Conservation (phyloP, 2,329 filamentous ascomycete genomes). For the Arthrobotrys sphaeroides region DNA sequence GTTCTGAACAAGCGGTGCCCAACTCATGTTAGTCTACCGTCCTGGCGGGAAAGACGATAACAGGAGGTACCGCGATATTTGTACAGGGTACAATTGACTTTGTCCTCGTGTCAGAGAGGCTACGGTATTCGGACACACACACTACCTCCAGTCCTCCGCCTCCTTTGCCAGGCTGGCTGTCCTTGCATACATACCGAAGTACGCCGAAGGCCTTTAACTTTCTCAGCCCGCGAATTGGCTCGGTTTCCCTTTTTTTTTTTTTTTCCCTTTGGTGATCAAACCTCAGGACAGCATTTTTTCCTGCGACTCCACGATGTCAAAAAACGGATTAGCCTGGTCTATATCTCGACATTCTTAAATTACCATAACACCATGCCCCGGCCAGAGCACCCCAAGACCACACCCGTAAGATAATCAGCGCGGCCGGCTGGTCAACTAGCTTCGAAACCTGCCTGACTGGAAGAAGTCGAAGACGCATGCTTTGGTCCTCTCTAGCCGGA, state of each 20-base stretch:
- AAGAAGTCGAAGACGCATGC: constrained; percentile 42
- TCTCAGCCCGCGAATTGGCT: constrained; percentile 9
- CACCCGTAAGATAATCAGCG: constrained; percentile 51
- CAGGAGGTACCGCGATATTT: constrained; percentile 51
- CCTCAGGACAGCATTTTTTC: constrained; percentile 3
- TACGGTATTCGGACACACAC: constrained; percentile 4
- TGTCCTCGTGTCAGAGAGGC: constrained; percentile 35
- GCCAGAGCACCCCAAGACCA: constrained; percentile 41
- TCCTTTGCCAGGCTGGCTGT: constrained; percentile 50
- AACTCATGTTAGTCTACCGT: constrained; percentile 13
- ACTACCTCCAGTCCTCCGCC: constrained; percentile 16
- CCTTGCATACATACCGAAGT: constrained; percentile 30
- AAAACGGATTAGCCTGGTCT: constrained; percentile 44
- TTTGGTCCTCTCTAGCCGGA: background rate
- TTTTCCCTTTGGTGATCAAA: constrained; percentile 35
- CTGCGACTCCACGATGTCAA: constrained; percentile 39
- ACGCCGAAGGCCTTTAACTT: background rate
- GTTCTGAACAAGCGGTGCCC: constrained; percentile 4
- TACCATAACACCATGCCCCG: constrained; percentile 50
- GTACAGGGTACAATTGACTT: constrained; percentile 51
- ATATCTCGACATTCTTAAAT: constrained; percentile 54
- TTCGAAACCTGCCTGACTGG: constrained; percentile 50
- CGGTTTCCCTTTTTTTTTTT: constrained; percentile 15
- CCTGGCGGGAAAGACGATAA: constrained; percentile 45
- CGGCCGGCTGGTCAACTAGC: constrained; percentile 38